These are phyloP conservation scores for Neoboletus subvelutipes DNA, from an alignment of 768 basidiomycete species.

Conservation along the genomic window DNA sequence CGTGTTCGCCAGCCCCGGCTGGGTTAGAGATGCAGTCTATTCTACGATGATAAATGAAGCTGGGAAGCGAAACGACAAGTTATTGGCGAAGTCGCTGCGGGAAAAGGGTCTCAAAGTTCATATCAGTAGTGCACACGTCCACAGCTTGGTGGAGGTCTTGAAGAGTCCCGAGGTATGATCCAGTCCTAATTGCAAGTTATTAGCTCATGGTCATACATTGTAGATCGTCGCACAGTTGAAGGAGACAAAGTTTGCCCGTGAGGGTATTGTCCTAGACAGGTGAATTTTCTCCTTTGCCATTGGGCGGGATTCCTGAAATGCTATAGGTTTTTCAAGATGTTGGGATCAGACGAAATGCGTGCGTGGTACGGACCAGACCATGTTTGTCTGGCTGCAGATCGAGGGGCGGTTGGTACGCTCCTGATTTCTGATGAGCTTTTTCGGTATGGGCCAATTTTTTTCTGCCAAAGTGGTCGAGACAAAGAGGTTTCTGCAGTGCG, in stretches of 20 bases:
- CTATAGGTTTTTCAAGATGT: conserved; percentile 94
- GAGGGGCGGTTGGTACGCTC: conserved; percentile 91
- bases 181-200: neutral
- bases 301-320: neutral
- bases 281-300: conserved; percentile 27
- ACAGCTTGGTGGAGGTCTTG: conserved; percentile 90
- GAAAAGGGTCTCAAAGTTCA: conserved; percentile 92
- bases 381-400: conserved; percentile 85
- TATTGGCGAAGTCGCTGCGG: conserved; percentile 67
- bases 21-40: conserved; percentile 87
- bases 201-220: neutral
- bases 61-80: conserved; percentile 74
- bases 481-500: conserved; percentile 48
- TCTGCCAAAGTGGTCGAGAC: neutral
- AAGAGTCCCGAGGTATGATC: conserved; percentile 85
- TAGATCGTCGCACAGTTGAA: conserved; percentile 77
- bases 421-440: conserved; percentile 95
- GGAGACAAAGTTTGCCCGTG: conserved; percentile 94
- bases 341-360: conserved; percentile 89
- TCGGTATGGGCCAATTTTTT: conserved; percentile 48
- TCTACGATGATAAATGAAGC: conserved; percentile 86
- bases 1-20: conserved; percentile 96
- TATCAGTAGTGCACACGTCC: conserved; percentile 90
- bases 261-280: conserved; percentile 91
- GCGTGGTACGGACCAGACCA: conserved; percentile 99